Percentiles rank a stretch among this genome's conserved stretches.
These are phyloP conservation scores for Colletotrichum karsti DNA, from an alignment of 2,329 filamentous ascomycete genomes.

Conservation along the genomic window DNA sequence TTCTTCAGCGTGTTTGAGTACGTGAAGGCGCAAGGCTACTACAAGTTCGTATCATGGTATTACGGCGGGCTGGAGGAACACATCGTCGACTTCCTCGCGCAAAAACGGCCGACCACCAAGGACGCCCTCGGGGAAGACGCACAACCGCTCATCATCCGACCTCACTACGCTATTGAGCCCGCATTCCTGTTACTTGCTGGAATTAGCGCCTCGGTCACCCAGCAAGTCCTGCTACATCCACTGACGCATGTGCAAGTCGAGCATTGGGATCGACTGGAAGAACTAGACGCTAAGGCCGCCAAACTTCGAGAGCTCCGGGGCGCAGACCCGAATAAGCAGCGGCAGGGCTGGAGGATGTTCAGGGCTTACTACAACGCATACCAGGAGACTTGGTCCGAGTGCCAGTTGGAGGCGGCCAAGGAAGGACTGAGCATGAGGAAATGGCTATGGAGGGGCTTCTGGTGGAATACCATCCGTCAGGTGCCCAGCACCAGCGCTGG, in stretches of 20 bases:
- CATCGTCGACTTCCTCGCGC: conserved; percentile 57
- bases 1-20: conserved; percentile 83
- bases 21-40: conserved; percentile 78
- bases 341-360: conserved; percentile 60
- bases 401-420: conserved; percentile 61
- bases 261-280: conserved; percentile 78
- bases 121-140: conserved; percentile 34
- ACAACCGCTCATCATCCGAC: conserved; percentile 65
- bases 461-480: conserved; percentile 76
- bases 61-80: conserved; percentile 68
- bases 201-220: conserved; percentile 71
- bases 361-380: conserved; percentile 77
- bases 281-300: conserved; percentile 70
- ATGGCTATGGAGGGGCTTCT: conserved; percentile 78
- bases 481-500: conserved; percentile 81
- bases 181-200: conserved; percentile 76
- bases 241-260: conserved; percentile 75
- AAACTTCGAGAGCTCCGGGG: conserved; percentile 47
- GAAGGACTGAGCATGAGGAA: conserved; percentile 64
- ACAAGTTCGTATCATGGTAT: conserved; percentile 75
- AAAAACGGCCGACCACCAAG: conserved; percentile 47
- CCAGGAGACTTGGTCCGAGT: conserved; percentile 71
- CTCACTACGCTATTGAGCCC: conserved; percentile 80
- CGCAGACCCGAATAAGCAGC: conserved; percentile 41
- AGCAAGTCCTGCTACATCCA: conserved; percentile 77